A percentile compares a stretch with the other conserved stretches of the same genome.
phyloP scores from a whole-genome alignment of 2,329 filamentous ascomycete genomes.

The Xylaria digitata region DNA sequence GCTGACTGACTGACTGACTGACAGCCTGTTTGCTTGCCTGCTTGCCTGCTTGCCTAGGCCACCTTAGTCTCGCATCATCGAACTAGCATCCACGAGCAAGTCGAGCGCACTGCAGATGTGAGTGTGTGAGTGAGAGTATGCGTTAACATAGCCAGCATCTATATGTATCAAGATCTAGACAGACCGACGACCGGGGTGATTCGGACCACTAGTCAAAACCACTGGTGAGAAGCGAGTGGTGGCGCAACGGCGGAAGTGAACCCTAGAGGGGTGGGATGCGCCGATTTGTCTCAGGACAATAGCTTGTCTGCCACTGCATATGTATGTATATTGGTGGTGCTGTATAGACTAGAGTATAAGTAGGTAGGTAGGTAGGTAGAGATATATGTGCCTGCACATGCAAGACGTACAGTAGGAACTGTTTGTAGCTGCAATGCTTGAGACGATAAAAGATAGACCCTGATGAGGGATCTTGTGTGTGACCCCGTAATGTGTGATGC shows the following conservation, averaged over 20 bases:
- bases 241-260: constrained; percentile 12
- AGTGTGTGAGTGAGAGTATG: not conserved
- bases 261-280: constrained; percentile 7
- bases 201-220: not conserved
- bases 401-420: constrained; percentile 5
- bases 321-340: not conserved
- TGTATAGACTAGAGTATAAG: not conserved
- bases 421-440: constrained; percentile 16
- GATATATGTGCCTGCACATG: constrained; percentile 23
- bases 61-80: constrained; percentile 13
- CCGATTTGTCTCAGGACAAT: constrained; percentile 25
- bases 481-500: no score
- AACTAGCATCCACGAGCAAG: not conserved
- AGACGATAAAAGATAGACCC: constrained; percentile 9
- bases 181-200: constrained; percentile 14
- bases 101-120: not conserved
- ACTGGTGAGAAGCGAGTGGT: constrained; percentile 10
- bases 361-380: not conserved
- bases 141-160: constrained; percentile 22
- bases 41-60: not conserved
- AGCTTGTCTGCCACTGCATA: constrained; percentile 21
- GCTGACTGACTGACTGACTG: not conserved
- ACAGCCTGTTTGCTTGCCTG: no score
- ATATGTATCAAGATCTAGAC: constrained; percentile 14
- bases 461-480: constrained; percentile 11